Evolutionary conservation across 768 basidiomycete species (phyloP), one percentile per base, ranked within the genome.

Genomic region (Cystoderma amianthinum): DNA sequence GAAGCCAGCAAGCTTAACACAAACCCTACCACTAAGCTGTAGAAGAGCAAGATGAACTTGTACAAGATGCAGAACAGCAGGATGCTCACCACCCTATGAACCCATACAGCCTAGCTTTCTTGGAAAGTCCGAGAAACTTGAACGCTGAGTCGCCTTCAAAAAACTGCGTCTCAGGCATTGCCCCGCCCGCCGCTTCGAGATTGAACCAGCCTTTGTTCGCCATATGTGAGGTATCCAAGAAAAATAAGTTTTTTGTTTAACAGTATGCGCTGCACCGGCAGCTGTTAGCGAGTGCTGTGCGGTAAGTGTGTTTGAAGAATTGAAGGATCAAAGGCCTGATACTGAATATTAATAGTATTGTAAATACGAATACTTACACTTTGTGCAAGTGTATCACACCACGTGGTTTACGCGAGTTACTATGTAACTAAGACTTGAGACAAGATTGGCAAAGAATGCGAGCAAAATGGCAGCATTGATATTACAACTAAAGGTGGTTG

Each of bases 141-240:
- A 90, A 95, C 5, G 92, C 90, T 10, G 90, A 85, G 53, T 92
- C 87, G 19, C 89, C 85, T 63, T 94, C 88, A 46, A 91, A 91
- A 64, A 85, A 84, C 47, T 84, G 80, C 28, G 76, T 82, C 53
- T 91, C 87, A 4, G 88, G 82, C 25, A 88, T 72, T 37, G 71
- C 60, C 40, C 65, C 68, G 7, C 66, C 68, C 12, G 75, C 83
- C 3, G 82, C 53, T 51, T 90, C 87, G 53, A 92, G 78, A 55
- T 92, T 91, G 58, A 90, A 75, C 88, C 88, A 92, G 51, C 88
- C 87, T 66, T 82, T 85, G 50, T 68, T 71, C 37, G 76, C 64
- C 68, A 76, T 78, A 17, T 20, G 12, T n/a, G 36, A 32, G 38
- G 44, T 44, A n/a, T n/a, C n/a, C n/a, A n/a, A n/a, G n/a, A n/a